These are phyloP conservation scores for Alternaria burnsii DNA, from an alignment of 2,329 filamentous ascomycete genomes.

Conservation along the genomic window DNA sequence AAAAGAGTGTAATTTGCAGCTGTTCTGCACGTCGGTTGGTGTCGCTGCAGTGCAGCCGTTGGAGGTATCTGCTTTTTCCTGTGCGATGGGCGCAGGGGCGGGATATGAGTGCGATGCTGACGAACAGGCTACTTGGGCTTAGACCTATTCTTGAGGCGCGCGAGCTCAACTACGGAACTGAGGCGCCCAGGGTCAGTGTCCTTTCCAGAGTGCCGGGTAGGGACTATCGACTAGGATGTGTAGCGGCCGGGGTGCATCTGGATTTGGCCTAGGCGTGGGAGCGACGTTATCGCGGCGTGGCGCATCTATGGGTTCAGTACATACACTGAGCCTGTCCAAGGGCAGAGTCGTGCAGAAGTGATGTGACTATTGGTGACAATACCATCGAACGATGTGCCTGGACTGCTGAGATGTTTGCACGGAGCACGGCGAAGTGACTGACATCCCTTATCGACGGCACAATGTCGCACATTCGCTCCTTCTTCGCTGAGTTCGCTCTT, in stretches of 20 bases:
- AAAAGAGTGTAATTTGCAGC: slow-evolving; percentile 23
- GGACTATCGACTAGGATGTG: slow-evolving; percentile 7
- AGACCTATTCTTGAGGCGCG: slow-evolving; percentile 22
- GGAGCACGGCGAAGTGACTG: not conserved
- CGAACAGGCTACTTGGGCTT: slow-evolving; percentile 17
- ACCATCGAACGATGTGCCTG: not conserved
- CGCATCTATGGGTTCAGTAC: slow-evolving; percentile 3
- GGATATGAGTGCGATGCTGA: slow-evolving; percentile 20
- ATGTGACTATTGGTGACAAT: not conserved
- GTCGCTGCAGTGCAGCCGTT: slow-evolving; percentile 24
- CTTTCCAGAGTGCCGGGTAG: slow-evolving; percentile 20
- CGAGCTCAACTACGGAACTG: slow-evolving; percentile 13
- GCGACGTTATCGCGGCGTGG: slow-evolving; percentile 18
- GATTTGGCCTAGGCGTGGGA: slow-evolving; percentile 16
- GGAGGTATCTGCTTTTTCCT: slow-evolving; percentile 10
- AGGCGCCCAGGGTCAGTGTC: slow-evolving; percentile 17
- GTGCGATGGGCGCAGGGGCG: slow-evolving; percentile 7
- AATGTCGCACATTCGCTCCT: slow-evolving; percentile 5
- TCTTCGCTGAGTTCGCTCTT: slow-evolving; percentile 6
- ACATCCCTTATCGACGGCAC: not conserved
- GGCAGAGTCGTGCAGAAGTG: not conserved
- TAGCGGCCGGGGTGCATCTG: slow-evolving; percentile 11
- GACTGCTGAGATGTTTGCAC: not conserved
- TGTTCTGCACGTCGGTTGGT: slow-evolving; percentile 30
- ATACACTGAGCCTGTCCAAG: not conserved